These are phyloP conservation scores for Adansonia rubrostipa DNA, from an alignment of 441 rosid species.

Conservation along the genomic window DNA sequence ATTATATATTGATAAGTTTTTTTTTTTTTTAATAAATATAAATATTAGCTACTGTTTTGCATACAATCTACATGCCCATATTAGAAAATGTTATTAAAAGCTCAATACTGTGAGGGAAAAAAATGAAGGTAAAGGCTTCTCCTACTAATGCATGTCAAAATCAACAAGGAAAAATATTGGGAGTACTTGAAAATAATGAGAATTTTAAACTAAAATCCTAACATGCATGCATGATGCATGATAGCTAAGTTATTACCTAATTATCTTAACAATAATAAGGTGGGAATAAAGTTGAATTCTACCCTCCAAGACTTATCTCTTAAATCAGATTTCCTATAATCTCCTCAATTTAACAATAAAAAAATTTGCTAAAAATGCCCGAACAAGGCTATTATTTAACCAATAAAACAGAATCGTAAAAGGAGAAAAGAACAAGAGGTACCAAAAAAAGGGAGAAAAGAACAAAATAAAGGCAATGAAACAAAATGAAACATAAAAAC, in stretches of 20 bases:
- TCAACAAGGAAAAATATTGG: neutral
- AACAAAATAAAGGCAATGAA: neutral
- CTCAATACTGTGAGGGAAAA: neutral
- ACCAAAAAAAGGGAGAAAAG: neutral
- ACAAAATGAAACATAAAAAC: constrained; percentile 11
- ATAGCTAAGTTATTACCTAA: neutral
- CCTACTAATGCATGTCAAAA: neutral
- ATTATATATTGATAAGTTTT: too few species aligned
- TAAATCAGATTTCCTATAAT: neutral
- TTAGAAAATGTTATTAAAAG: neutral
- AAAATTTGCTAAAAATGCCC: neutral
- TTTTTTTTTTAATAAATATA: neutral
- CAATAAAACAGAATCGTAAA: neutral
- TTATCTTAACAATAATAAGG: neutral
- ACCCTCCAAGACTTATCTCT: neutral
- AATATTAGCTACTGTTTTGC: neutral
- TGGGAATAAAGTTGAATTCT: neutral
- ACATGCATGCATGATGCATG: neutral
- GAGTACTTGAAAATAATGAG: neutral
- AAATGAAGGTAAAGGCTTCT: neutral
- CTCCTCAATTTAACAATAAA: neutral
- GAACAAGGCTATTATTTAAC: neutral
- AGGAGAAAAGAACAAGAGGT: neutral
- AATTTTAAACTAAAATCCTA: neutral
- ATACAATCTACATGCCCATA: neutral